Conservation (phyloP, 352 stramenopile species). For the Globisporangium barbulae region DNA sequence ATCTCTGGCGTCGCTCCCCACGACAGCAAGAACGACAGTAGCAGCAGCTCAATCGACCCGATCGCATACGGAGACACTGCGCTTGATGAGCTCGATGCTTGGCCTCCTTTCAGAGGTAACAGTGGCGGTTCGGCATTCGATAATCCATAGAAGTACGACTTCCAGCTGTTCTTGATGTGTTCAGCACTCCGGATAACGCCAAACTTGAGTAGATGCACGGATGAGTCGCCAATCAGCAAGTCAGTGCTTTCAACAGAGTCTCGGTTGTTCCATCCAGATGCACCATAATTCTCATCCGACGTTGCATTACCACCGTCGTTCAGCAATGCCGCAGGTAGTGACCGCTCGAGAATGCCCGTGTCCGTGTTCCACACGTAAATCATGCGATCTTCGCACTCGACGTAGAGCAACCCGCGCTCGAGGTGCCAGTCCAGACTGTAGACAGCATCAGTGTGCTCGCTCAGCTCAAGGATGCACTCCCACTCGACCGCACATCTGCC, state of each 20-base stretch:
- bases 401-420: slow-evolving; percentile 47
- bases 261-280: slow-evolving; percentile 21
- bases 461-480: slow-evolving; percentile 58
- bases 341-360: slow-evolving; percentile 73
- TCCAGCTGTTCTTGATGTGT: slow-evolving; percentile 70
- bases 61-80: slow-evolving; percentile 52
- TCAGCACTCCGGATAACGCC: slow-evolving; percentile 60
- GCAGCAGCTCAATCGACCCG: slow-evolving; percentile 62
- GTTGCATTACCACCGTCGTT: slow-evolving; percentile 40
- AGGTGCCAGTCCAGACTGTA: slow-evolving; percentile 56
- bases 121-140: slow-evolving; percentile 12
- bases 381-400: slow-evolving; percentile 75
- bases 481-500: slow-evolving; percentile 36
- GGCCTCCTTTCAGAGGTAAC: background rate
- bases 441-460: slow-evolving; percentile 60
- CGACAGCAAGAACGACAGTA: slow-evolving; percentile 74
- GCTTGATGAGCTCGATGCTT: background rate
- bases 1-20: slow-evolving; percentile 68
- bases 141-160: slow-evolving; percentile 48
- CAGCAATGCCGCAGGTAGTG: slow-evolving; percentile 48
- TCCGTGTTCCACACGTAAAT: slow-evolving; percentile 79
- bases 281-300: slow-evolving; percentile 8
- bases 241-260: slow-evolving; percentile 44
- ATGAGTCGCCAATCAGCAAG: slow-evolving; percentile 48
- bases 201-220: slow-evolving; percentile 63